Percentiles rank a stretch among this genome's conserved stretches.
These are phyloP conservation scores for Vigna angularis DNA, from an alignment of 306 rosid species.

Conservation along the genomic window DNA sequence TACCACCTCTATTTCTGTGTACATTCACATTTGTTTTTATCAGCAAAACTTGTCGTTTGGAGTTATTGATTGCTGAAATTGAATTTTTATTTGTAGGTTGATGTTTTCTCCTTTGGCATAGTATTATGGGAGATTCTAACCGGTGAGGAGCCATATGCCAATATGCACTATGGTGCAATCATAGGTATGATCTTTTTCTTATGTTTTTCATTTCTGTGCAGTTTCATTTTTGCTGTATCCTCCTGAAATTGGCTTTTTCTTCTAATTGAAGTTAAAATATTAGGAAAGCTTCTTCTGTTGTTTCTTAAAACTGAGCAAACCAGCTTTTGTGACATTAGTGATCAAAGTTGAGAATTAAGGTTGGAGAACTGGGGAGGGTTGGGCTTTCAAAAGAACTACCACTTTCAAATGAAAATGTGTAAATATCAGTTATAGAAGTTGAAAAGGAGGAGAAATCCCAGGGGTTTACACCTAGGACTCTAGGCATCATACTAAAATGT, in stretches of 20 bases:
- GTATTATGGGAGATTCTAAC: slow-evolving; percentile 95
- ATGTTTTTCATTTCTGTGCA: slow-evolving; percentile 22
- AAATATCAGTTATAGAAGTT: background rate
- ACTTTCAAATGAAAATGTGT: background rate
- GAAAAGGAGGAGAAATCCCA: background rate
- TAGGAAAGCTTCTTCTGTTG: background rate
- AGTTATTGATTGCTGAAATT: slow-evolving; percentile 38
- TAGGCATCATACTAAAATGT: slow-evolving; percentile 2
- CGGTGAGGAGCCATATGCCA: slow-evolving; percentile 91
- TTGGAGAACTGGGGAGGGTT: background rate
- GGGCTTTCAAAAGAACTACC: background rate
- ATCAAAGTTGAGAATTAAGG: slow-evolving; percentile 11
- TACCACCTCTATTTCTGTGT: background rate
- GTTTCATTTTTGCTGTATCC: slow-evolving; percentile 24
- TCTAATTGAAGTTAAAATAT: slow-evolving; percentile 6
- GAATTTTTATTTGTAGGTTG: slow-evolving; percentile 65
- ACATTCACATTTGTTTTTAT: background rate
- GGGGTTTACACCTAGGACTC: background rate
- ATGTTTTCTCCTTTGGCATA: slow-evolving; percentile 92
- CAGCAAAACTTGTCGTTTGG: slow-evolving; percentile 10
- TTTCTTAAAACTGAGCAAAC: background rate
- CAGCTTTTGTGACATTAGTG: background rate
- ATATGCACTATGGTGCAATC: slow-evolving; percentile 94
- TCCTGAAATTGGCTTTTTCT: slow-evolving; percentile 15
- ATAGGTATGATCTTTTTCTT: slow-evolving; percentile 60